Base-by-base conservation (phyloP, 1,139 yeast genomes). In the Saccharomyces hybrid region DNA sequence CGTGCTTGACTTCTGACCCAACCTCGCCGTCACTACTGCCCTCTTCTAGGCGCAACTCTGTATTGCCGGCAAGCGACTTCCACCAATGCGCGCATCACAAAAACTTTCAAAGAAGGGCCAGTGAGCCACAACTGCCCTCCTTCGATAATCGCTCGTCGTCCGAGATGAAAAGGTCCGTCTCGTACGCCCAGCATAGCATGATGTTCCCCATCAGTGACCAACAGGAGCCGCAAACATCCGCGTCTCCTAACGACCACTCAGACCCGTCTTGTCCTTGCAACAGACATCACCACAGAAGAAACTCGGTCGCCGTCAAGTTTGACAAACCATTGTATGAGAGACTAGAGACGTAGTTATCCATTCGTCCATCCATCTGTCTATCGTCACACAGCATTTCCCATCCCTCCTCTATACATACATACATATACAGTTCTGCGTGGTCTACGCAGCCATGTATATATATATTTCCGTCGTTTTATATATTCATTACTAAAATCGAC, bases 221-320 rank as follows among this genome's bases (percentile, higher is more conserved):
- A 20, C 25, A n/a, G 26, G 44, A 16, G 44, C 44, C 44, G 6
- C 26, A 9, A 5, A 20, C 44, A 20, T 3, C 44, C n/a, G 44
- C 3, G 2, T 38, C 25, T 38, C n/a, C 38, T 5, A 32, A 32
- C 38, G 7, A 16, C 16, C 7, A 20, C 44, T 38, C 44, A 20
- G 44, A 38, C 25, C 34, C 56, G 48, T 49, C 46, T 31, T 53
- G 57, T 25, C 61, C 63, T 3, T 66, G 70, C 55, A 48, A 57
- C 29, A 62, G 66, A 49, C 71, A 67, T 55, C 71, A 68, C 52
- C 71, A 66, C 54, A 62, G 71, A 56, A 61, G 71, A 51, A 66
- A 67, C 51, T 66, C 70, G 8, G 58, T 63, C 6, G 71, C 71
- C 13, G 61, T 67, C 27, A 64, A 61, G 54, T 68, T 68, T 53